Evolutionary conservation across 495 filamentous ascomycete genomes (phyloP), one percentile per base, ranked within the genome.

Genomic region (Hamigera avellanea): DNA sequence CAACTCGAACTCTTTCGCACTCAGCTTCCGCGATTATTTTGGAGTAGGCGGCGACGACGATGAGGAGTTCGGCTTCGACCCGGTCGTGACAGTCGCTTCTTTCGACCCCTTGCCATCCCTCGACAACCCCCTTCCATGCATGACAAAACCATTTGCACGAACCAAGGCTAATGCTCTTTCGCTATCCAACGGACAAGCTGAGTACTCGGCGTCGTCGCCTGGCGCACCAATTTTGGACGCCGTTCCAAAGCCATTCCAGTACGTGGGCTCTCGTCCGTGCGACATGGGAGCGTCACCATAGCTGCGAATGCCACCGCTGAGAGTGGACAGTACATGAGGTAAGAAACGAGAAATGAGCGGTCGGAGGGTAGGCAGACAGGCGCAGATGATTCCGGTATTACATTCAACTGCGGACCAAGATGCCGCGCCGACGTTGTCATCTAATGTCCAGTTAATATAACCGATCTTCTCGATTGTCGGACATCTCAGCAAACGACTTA

Each of bases 331-430:
- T 8, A 66, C 39, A 18, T 52, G 49, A 0, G 59, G 61, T 8
- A 61, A 35, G 26, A 66, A 17, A 2, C 44, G 52, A n/a, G 61
- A 55, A 38, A 86, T 66, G 10, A 94, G 65, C 4, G 88, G 87
- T 43, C 91, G 93, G 19, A 94, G 61, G 1, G 81, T 89, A 8
- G 88, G 88, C 12, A 93, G 75, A 48, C 85, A 94, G 35, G 81
- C 86, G 47, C 83, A 89, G 42, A 87, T 80, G 45, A 94, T 91
- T n/a, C 84, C 76, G 0, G 66, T 67, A 51, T 93, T 87, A 56
- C 91, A 86, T 62, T 94, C 88, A 37, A 95, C 70, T n/a, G 81
- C 80, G 19, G 82, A 87, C 86, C 86, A 95, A 39, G 66, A 69
- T 0, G 73, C 74, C 1, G 69, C 65, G 32, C 66, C 64, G 29